phyloP scores from a whole-genome alignment of 306 rosid species.

The Morella rubra region DNA sequence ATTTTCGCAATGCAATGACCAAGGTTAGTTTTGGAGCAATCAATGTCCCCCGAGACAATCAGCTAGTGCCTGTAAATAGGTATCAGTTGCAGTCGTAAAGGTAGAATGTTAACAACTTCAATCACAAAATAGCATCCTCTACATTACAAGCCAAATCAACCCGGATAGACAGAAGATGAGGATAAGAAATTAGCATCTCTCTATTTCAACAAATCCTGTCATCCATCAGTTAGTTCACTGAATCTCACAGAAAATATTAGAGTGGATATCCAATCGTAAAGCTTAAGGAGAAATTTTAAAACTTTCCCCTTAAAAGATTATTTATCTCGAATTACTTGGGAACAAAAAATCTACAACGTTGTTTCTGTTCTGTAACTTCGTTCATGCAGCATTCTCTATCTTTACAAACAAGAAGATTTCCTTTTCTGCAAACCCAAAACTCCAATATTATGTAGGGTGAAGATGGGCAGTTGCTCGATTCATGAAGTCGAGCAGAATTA shows the following conservation, averaged over 20 bases:
- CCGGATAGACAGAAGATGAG: not conserved
- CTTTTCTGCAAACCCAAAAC: constrained; percentile 45
- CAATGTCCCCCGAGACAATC: constrained; percentile 4
- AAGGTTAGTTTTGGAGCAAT: not conserved
- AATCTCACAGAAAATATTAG: constrained; percentile 9
- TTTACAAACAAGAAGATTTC: constrained; percentile 40
- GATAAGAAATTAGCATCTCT: not conserved
- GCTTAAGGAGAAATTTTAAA: constrained; percentile 48
- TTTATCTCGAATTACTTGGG: constrained; percentile 45
- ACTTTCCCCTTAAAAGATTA: constrained; percentile 65
- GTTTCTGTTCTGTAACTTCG: constrained; percentile 27
- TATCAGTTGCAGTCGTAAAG: not conserved
- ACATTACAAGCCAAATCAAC: constrained; percentile 9
- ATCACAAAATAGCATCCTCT: not conserved
- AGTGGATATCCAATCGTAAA: constrained; percentile 11
- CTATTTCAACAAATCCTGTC: not conserved
- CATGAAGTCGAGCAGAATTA: constrained; percentile 30
- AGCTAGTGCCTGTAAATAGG: not conserved
- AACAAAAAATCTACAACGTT: constrained; percentile 48
- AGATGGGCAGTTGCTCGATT: constrained; percentile 37
- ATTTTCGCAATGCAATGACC: constrained; percentile 17
- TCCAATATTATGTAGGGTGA: constrained; percentile 41
- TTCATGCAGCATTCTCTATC: constrained; percentile 34
- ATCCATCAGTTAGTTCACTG: not conserved
- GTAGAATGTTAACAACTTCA: not conserved